A percentile compares a stretch with the other conserved stretches of the same genome.
phyloP scores from a whole-genome alignment of 2,329 filamentous ascomycete genomes.

The Colletotrichum endophyticum region DNA sequence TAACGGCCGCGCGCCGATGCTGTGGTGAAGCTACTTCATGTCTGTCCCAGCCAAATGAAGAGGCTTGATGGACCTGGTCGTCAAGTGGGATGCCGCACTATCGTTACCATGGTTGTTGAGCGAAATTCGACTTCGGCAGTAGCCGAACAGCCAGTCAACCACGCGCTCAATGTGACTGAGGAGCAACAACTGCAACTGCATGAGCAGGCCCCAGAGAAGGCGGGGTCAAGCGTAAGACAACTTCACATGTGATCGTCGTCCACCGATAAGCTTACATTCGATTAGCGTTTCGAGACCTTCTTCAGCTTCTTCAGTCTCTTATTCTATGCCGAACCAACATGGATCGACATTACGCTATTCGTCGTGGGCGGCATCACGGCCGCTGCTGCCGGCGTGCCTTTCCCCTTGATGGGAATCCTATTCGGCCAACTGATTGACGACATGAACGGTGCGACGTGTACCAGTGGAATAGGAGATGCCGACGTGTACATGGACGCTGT shows the following conservation, averaged over 20 bases:
- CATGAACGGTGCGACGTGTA: constrained; percentile 55
- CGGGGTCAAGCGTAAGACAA: background rate
- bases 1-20: background rate
- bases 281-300: background rate
- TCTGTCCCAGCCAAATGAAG: background rate
- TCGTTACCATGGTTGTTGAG: background rate
- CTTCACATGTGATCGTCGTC: background rate
- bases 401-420: constrained; percentile 60
- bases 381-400: constrained; percentile 57
- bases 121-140: background rate
- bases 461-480: constrained; percentile 14
- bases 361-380: constrained; percentile 32
- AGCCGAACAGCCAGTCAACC: background rate
- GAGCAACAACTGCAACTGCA: background rate
- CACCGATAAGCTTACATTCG: background rate
- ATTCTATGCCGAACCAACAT: constrained; percentile 20
- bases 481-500: constrained; percentile 36
- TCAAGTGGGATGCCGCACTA: background rate
- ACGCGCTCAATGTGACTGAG: background rate
- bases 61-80: background rate
- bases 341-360: constrained; percentile 19
- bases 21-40: background rate
- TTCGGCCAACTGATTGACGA: constrained; percentile 61
- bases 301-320: constrained; percentile 3
- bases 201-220: background rate